Evolutionary conservation across 805 yeast genomes (phyloP).

Genomic region (baker's yeast (Saccharomyces cerevisiae)): DNA sequence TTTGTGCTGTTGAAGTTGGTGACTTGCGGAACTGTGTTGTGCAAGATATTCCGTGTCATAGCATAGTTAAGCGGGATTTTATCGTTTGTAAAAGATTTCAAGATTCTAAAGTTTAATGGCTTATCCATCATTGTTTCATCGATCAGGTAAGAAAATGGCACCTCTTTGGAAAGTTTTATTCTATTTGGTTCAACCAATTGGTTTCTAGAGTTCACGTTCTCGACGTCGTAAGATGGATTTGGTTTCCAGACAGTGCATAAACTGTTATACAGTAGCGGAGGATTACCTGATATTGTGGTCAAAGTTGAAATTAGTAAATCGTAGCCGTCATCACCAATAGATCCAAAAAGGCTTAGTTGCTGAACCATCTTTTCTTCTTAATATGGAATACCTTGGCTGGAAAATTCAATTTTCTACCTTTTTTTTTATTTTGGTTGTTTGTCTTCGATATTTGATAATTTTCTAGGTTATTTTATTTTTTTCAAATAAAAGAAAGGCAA

Average conservation of each 20-base stretch:
- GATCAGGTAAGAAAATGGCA: slow-evolving; percentile 15
- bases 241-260: slow-evolving; percentile 25
- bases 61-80: slow-evolving; percentile 11
- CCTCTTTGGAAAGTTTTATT: slow-evolving; percentile 18
- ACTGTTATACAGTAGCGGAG: slow-evolving; percentile 25
- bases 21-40: not conserved
- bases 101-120: slow-evolving; percentile 12
- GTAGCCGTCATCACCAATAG: slow-evolving; percentile 25
- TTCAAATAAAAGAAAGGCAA: not conserved
- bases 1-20: slow-evolving; percentile 1
- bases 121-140: not conserved
- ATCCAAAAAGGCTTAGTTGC: slow-evolving; percentile 24
- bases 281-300: slow-evolving; percentile 23
- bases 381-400: not conserved
- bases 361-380: slow-evolving; percentile 22
- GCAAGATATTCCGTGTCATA: not conserved
- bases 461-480: not conserved
- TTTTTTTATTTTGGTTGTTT: not conserved
- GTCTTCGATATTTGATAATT: not conserved
- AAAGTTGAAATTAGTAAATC: slow-evolving; percentile 25
- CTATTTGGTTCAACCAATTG: slow-evolving; percentile 28
- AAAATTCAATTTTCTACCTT: not conserved
- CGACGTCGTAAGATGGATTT: slow-evolving; percentile 20
- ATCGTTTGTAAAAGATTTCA: slow-evolving; percentile 12
- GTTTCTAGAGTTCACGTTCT: slow-evolving; percentile 21